Conservation (phyloP, 805 yeast genomes). For the Barnettozyma sp. region DNA sequence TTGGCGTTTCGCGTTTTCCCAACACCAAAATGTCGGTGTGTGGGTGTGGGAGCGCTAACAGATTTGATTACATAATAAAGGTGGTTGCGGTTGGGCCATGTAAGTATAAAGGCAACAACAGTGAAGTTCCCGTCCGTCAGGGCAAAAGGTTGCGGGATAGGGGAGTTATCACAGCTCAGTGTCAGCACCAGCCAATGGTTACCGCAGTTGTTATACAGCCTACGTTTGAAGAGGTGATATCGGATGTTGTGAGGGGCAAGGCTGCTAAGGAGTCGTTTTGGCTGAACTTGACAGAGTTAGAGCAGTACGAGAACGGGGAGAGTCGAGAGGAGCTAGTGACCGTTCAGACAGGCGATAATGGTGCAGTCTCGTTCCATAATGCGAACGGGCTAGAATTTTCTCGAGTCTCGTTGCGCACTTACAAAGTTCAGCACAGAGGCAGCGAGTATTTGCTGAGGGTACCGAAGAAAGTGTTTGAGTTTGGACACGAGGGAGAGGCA, state of each 20-base stretch:
- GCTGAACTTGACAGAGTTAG: conserved; percentile 27
- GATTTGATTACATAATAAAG: no score
- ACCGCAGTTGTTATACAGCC: conserved; percentile 33
- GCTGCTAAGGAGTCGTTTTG: conserved; percentile 33
- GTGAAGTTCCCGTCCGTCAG: no score
- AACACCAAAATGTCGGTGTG: conserved; percentile 2
- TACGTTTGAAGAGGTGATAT: conserved; percentile 36
- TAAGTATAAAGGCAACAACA: no score
- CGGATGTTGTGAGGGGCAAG: conserved; percentile 28
- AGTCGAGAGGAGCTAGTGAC: conserved; percentile 27
- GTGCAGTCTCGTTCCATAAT: conserved; percentile 11
- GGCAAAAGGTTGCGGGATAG: no score
- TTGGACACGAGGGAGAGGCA: no score
- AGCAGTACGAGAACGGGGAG: conserved; percentile 19
- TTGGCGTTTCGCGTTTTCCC: neutral
- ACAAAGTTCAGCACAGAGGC: conserved; percentile 9
- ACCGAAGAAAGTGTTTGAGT: conserved; percentile 6
- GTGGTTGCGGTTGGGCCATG: no score
- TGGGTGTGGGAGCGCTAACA: neutral
- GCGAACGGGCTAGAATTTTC: conserved; percentile 13
- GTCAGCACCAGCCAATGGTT: conserved; percentile 10
- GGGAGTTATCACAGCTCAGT: no score
- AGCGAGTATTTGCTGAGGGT: conserved; percentile 10
- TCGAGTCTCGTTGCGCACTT: neutral
- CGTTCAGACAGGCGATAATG: conserved; percentile 17